Evolutionary conservation across 192 early-diverging fungal species (phyloP).

Genomic region (Dissophora globulifera): DNA sequence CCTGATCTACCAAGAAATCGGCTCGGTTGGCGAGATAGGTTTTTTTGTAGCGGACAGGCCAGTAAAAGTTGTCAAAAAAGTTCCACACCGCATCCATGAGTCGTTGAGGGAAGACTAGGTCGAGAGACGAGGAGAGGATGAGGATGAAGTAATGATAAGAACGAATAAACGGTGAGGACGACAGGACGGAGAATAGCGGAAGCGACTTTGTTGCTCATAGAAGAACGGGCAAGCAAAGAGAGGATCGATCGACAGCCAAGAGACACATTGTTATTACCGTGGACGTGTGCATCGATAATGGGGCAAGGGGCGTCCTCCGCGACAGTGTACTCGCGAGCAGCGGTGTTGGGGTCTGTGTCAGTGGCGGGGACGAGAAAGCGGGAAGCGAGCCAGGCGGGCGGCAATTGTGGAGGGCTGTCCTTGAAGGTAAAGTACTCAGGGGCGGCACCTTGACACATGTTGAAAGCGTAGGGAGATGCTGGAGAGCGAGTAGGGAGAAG

Average conservation of each 20-base stretch:
- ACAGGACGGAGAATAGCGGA: neutral
- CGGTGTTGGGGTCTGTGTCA: neutral
- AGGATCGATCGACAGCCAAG: too few species aligned
- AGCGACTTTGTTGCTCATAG: too few species aligned
- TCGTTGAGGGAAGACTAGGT: slow-evolving; percentile 47
- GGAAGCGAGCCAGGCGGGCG: slow-evolving; percentile 12
- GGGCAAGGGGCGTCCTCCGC: slow-evolving; percentile 29
- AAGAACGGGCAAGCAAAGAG: too few species aligned
- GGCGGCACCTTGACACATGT: slow-evolving; percentile 42
- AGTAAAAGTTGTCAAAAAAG: slow-evolving; percentile 54
- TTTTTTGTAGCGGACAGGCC: slow-evolving; percentile 53
- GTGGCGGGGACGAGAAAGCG: slow-evolving; percentile 22
- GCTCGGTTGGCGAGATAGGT: slow-evolving; percentile 29
- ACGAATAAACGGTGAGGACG: too few species aligned
- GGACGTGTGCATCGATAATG: slow-evolving; percentile 55
- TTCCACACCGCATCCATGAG: slow-evolving; percentile 56
- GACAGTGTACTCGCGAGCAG: slow-evolving; percentile 16
- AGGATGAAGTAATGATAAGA: too few species aligned
- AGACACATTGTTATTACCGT: too few species aligned
- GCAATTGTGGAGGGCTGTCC: slow-evolving; percentile 28
- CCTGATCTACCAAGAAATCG: slow-evolving; percentile 50
- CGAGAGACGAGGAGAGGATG: neutral
- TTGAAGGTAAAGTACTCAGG: slow-evolving; percentile 40
- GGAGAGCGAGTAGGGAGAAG: neutral
- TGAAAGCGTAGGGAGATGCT: neutral